Conservation (phyloP, 2,329 filamentous ascomycete species). For the Bipolaris oryzae region DNA sequence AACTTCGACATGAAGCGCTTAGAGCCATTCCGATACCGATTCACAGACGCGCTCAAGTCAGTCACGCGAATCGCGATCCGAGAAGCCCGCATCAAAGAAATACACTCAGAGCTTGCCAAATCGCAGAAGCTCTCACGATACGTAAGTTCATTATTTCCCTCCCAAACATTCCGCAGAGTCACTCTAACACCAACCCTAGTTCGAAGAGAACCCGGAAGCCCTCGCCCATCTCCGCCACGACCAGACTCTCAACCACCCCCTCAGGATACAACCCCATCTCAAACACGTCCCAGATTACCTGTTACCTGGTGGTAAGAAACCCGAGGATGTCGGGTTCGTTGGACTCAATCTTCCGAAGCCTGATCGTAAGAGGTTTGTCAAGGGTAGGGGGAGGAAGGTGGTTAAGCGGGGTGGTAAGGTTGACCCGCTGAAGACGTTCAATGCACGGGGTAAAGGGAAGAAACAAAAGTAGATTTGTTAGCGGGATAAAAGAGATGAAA, state of each 20-base stretch:
- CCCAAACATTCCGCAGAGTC: not conserved
- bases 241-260: constrained; percentile 76
- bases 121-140: constrained; percentile 75
- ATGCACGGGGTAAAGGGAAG: constrained; percentile 52
- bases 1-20: constrained; percentile 94
- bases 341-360: constrained; percentile 59
- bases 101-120: constrained; percentile 88
- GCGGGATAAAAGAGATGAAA: not conserved
- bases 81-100: constrained; percentile 85
- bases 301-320: constrained; percentile 75
- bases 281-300: constrained; percentile 89
- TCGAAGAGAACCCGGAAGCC: constrained; percentile 94
- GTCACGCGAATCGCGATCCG: constrained; percentile 90
- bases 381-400: constrained; percentile 58
- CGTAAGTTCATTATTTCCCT: constrained; percentile 19
- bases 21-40: constrained; percentile 88
- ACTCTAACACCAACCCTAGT: constrained; percentile 61
- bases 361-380: constrained; percentile 51
- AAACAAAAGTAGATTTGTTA: constrained; percentile 28
- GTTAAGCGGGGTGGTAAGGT: constrained; percentile 67
- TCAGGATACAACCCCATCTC: constrained; percentile 84
- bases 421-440: constrained; percentile 91
- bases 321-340: constrained; percentile 76
- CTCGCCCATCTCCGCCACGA: constrained; percentile 88
- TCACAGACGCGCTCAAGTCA: constrained; percentile 83